phyloP scores from a whole-genome alignment of 805 yeast genomes.

The Starmera dryadoides region DNA sequence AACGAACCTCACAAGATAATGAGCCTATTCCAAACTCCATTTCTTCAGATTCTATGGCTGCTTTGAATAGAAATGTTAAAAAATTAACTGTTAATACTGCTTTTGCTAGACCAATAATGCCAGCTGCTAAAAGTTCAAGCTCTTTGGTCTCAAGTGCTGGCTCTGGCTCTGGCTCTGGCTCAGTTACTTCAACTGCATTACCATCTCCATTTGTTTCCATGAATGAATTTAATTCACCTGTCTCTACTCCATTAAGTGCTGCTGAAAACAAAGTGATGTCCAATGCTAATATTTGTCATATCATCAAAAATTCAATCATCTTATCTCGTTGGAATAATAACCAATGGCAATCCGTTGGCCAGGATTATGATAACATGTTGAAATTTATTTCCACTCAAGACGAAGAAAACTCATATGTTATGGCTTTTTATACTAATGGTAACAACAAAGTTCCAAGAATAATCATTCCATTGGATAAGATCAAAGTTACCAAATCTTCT shows the following conservation, averaged over 20 bases:
- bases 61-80: conserved; percentile 7
- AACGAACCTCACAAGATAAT: background rate
- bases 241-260: conserved; percentile 1
- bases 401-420: background rate
- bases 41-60: conserved; percentile 4
- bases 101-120: background rate
- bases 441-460: conserved; percentile 3
- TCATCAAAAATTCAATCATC: conserved; percentile 10
- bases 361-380: conserved; percentile 8
- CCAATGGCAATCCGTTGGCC: conserved; percentile 16
- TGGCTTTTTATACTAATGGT: conserved; percentile 6
- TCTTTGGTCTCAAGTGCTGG: conserved; percentile 3
- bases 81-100: conserved; percentile 5
- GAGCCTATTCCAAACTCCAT: background rate
- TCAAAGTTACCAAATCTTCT: conserved; percentile 4
- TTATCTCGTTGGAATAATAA: conserved; percentile 16
- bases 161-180: background rate
- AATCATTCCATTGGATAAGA: conserved; percentile 11
- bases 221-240: background rate
- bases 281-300: conserved; percentile 2
- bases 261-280: conserved; percentile 6
- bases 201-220: conserved; percentile 6
- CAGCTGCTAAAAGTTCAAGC: background rate
- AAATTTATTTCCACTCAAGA: conserved; percentile 9
- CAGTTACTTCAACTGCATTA: background rate